Conservation (phyloP, 2,329 filamentous ascomycete species). For the Fusarium pilosicola region DNA sequence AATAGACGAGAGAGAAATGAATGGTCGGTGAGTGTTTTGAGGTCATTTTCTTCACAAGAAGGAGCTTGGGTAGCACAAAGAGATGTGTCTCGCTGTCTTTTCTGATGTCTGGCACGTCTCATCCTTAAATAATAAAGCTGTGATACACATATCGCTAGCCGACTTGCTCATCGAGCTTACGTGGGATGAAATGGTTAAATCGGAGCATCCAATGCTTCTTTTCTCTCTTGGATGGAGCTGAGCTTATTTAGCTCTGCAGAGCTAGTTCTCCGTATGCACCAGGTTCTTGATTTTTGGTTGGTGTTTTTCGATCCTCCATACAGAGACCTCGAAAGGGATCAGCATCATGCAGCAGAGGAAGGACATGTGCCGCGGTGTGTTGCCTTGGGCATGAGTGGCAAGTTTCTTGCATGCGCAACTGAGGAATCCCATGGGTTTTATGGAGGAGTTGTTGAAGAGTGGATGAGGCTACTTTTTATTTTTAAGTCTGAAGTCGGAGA, state of each 20-base stretch:
- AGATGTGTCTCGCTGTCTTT: not conserved
- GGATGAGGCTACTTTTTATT: not conserved
- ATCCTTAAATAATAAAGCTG: not conserved
- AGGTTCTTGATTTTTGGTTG: slow-evolving; percentile 11
- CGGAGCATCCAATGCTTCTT: not conserved
- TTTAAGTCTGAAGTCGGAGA: not conserved
- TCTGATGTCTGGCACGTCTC: slow-evolving; percentile 16
- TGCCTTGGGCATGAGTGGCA: slow-evolving; percentile 21
- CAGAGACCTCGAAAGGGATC: slow-evolving; percentile 15
- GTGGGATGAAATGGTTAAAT: slow-evolving; percentile 15
- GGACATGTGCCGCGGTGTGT: slow-evolving; percentile 15
- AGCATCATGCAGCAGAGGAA: slow-evolving; percentile 2
- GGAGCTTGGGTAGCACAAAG: not conserved
- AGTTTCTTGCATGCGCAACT: slow-evolving; percentile 8
- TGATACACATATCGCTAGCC: slow-evolving; percentile 13
- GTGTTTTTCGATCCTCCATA: slow-evolving; percentile 14
- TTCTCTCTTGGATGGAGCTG: slow-evolving; percentile 1
- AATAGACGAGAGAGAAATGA: slow-evolving; percentile 12
- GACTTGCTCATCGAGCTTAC: slow-evolving; percentile 22
- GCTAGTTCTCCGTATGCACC: slow-evolving; percentile 4
- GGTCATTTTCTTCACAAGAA: slow-evolving; percentile 6
- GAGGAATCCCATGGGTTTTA: slow-evolving; percentile 24
- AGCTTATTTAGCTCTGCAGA: slow-evolving; percentile 4
- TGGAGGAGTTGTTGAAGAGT: slow-evolving; percentile 12
- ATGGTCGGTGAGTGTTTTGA: slow-evolving; percentile 21